Evolutionary conservation across 345 rosid genomes (phyloP).

Genomic region (Arabis hirsuta): DNA sequence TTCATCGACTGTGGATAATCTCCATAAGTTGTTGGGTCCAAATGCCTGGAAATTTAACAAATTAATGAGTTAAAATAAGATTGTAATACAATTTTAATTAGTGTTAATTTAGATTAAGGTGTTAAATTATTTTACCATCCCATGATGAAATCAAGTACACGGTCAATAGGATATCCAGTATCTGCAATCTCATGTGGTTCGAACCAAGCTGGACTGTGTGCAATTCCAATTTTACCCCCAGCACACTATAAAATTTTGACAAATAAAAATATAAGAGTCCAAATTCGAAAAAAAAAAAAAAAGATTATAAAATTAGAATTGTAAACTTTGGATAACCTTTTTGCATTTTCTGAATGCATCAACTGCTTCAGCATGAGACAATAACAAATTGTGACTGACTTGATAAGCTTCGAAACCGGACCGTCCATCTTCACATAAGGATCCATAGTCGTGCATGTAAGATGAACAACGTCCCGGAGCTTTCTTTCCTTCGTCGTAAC

Average conservation of each 20-base stretch:
- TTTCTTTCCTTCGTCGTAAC: conserved; percentile 43
- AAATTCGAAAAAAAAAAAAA: too few relatives aligned
- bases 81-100: neutral
- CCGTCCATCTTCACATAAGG: conserved; percentile 37
- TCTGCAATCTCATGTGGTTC: conserved; percentile 34
- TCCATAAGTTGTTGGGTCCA: conserved; percentile 53
- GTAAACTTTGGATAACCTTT: too few relatives aligned
- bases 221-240: conserved; percentile 45
- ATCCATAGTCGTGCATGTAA: conserved; percentile 14
- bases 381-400: conserved; percentile 42
- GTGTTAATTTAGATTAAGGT: too few relatives aligned
- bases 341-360: conserved; percentile 32
- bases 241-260: conserved; percentile 33
- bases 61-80: neutral
- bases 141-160: conserved; percentile 42
- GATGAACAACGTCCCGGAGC: conserved; percentile 48
- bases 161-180: conserved; percentile 36
- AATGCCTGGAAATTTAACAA: too few relatives aligned
- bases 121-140: conserved; percentile 51
- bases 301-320: too few relatives aligned
- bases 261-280: too few relatives aligned
- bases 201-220: conserved; percentile 47
- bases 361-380: conserved; percentile 39
- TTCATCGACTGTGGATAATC: conserved; percentile 57
- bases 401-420: conserved; percentile 45